phyloP scores from a whole-genome alignment of 148 eudicot genomes.

The Rhododendron henanense region DNA sequence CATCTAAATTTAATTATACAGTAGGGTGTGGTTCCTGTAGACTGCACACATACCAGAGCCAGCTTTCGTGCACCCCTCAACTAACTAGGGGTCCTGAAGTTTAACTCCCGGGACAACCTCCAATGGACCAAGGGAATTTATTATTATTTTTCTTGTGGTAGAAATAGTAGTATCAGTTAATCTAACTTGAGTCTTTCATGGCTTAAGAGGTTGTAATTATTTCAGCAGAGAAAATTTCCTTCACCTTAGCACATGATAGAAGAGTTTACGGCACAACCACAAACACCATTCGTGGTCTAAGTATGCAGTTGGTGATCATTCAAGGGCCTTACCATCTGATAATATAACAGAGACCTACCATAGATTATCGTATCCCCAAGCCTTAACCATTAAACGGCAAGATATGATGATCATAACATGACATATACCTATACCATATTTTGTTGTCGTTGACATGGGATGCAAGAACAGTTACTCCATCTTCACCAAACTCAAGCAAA shows the following conservation, averaged over 20 bases:
- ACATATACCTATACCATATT: constrained; percentile 33
- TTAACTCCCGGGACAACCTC: too few relatives aligned
- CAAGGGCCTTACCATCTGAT: background rate
- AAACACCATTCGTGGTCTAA: background rate
- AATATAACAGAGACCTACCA: background rate
- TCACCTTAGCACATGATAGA: background rate
- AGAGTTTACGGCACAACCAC: background rate
- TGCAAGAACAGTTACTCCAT: constrained; percentile 53
- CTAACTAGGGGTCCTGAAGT: too few relatives aligned
- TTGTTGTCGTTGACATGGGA: constrained; percentile 53
- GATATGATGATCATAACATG: background rate
- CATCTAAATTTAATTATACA: background rate
- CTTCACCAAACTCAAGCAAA: constrained; percentile 62
- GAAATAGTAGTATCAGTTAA: too few relatives aligned
- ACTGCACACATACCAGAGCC: too few relatives aligned
- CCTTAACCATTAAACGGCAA: background rate
- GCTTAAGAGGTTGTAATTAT: too few relatives aligned
- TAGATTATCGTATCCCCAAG: background rate
- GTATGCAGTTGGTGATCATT: too few relatives aligned
- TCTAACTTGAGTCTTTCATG: too few relatives aligned
- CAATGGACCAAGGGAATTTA: too few relatives aligned
- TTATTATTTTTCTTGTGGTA: background rate
- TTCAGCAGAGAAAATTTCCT: background rate
- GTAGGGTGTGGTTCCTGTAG: too few relatives aligned
- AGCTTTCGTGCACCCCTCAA: too few relatives aligned